phyloP scores from a whole-genome alignment of 768 basidiomycete genomes.

The Candolleomyces eurysporus region DNA sequence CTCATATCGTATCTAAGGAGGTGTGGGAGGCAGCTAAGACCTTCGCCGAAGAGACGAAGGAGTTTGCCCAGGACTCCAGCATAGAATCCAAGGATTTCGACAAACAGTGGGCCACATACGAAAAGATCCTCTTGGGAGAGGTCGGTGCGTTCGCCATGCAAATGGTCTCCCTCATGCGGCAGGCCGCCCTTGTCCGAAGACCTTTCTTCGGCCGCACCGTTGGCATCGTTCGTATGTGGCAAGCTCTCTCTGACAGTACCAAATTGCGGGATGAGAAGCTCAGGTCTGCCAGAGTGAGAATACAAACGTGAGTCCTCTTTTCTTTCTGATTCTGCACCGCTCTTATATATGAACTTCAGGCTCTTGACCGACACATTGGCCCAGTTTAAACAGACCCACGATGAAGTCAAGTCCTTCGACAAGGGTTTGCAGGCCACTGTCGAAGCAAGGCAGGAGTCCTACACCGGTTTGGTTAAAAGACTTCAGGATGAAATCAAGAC shows the following conservation, averaged over 20 bases:
- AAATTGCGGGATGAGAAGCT: neutral
- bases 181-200: slow-evolving; percentile 15
- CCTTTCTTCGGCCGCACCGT: slow-evolving; percentile 20
- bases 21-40: neutral
- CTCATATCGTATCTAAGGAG: neutral
- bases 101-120: neutral
- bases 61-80: neutral
- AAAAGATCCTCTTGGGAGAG: neutral
- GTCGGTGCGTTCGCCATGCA: slow-evolving; percentile 6
- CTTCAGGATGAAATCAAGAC: neutral
- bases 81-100: neutral
- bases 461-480: neutral
- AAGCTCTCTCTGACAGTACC: neutral
- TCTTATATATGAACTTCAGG: neutral
- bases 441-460: no score
- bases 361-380: neutral
- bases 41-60: neutral
- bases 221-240: slow-evolving; percentile 17
- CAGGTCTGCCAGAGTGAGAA: neutral
- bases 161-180: slow-evolving; percentile 16
- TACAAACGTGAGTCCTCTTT: neutral
- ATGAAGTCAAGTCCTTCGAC: neutral
- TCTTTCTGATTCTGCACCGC: neutral
- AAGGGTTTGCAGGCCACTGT: no score
- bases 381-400: neutral